Evolutionary conservation across 495 filamentous ascomycete species (phyloP).

Genomic region (Collariella sp.): DNA sequence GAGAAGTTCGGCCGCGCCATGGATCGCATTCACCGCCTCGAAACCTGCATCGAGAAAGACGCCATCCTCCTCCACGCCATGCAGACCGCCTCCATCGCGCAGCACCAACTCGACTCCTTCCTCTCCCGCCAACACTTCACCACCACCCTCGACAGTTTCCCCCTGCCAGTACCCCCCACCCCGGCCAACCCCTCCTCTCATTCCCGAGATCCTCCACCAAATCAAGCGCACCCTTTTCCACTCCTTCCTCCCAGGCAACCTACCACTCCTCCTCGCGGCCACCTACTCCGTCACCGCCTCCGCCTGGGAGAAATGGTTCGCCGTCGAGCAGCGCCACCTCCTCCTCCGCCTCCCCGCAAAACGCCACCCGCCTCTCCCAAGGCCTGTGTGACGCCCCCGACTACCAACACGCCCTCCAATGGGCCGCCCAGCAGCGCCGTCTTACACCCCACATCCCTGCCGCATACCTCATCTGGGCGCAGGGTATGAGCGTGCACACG

Average conservation of each 20-base stretch:
- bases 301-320: slow-evolving; percentile 15
- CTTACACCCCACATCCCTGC: slow-evolving; percentile 1
- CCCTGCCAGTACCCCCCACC: not conserved
- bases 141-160: not conserved
- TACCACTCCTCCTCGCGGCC: slow-evolving; percentile 13
- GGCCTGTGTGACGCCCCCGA: slow-evolving; percentile 17
- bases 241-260: slow-evolving; percentile 8
- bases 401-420: slow-evolving; percentile 16
- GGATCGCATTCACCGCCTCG: slow-evolving; percentile 6
- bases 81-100: not conserved
- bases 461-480: slow-evolving; percentile 14
- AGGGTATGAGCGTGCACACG: slow-evolving; percentile 17
- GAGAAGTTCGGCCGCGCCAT: slow-evolving; percentile 12
- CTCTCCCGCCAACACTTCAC: not conserved
- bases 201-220: slow-evolving; percentile 5
- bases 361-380: slow-evolving; percentile 1
- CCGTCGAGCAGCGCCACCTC: slow-evolving; percentile 10
- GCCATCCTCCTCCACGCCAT: slow-evolving; percentile 8
- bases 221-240: slow-evolving; percentile 16
- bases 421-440: slow-evolving; percentile 3
- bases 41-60: slow-evolving; percentile 10
- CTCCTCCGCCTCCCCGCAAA: not conserved
- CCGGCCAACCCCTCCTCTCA: not conserved
- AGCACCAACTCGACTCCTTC: slow-evolving; percentile 3
- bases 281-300: slow-evolving; percentile 13